A percentile compares a stretch with the other conserved stretches of the same genome.
phyloP scores from a whole-genome alignment of 2,329 filamentous ascomycete genomes.

The Cladosporium sp. region DNA sequence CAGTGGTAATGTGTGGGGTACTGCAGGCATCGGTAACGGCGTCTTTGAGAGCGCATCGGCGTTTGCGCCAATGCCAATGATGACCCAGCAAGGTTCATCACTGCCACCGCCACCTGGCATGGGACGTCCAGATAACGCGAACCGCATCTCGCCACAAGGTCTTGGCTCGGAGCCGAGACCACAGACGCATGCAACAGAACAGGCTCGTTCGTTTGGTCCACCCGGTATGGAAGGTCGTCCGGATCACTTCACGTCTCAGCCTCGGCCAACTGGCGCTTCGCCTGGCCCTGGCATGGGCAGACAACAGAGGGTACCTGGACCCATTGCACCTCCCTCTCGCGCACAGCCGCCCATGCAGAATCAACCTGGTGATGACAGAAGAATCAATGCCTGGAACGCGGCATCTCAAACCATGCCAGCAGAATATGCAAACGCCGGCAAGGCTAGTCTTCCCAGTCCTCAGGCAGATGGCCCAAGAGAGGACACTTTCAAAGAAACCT shows the following conservation, averaged over 20 bases:
- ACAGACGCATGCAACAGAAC: constrained; percentile 21
- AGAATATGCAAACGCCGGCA: constrained; percentile 22
- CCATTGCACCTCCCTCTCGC: constrained; percentile 34
- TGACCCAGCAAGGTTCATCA: constrained; percentile 14
- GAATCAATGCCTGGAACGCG: constrained; percentile 26
- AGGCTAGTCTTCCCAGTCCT: constrained; percentile 9
- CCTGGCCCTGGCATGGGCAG: constrained; percentile 27
- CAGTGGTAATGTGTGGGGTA: constrained; percentile 67
- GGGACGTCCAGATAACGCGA: constrained; percentile 27
- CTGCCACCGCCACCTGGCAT: constrained; percentile 32
- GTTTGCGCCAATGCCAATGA: constrained; percentile 29
- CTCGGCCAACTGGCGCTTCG: constrained; percentile 27
- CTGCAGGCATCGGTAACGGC: constrained; percentile 70
- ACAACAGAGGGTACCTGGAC: constrained; percentile 29
- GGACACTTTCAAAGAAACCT: constrained; percentile 30
- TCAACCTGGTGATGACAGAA: constrained; percentile 9
- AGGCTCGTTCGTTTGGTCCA: constrained; percentile 3
- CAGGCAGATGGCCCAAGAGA: background rate
- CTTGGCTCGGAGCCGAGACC: constrained; percentile 24
- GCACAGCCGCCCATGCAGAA: constrained; percentile 21
- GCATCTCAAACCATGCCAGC: constrained; percentile 22
- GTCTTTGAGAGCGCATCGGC: constrained; percentile 55
- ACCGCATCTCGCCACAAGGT: constrained; percentile 29
- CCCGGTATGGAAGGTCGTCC: constrained; percentile 21
- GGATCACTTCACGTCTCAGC: constrained; percentile 23